Base-by-base conservation (phyloP, 164 flowering plant genomes). In the Platanus orientalis region DNA sequence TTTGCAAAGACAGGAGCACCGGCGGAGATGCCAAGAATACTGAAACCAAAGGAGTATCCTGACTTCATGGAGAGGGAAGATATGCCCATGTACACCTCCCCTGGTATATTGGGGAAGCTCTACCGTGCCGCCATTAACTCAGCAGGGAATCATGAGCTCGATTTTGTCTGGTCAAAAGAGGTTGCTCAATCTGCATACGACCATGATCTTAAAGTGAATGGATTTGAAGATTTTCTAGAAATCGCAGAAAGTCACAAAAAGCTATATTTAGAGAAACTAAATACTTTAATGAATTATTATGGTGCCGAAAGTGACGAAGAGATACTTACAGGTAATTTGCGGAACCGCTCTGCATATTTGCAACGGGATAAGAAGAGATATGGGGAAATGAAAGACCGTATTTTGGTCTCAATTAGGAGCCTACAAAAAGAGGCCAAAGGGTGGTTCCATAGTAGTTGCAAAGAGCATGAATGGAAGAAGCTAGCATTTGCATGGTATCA, bases 401-500 rank as follows among this genome's bases (percentile, higher is more conserved):
- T 90, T 24, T 25, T 80, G 61, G 48, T 74, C 6, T 73, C 96
- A 0, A 60, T 79, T 0, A 88, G 80, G 75, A 70, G 55, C 71
- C 60, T 90, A 19, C 87, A 82, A 45, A 79, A 68, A 29, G 97
- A 88, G 61, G 90, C 82, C 26, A 83, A 74, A 71, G 89, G 63
- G 29, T 89, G 94, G 97, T 84, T 92, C 45, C 72, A 77, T 59
- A 71, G 64, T 24, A 70, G 84, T 77, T 88, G 93, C 73, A 29
- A 55, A 28, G 62, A 44, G n/a, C 19, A 67, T 13, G 82, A 86
- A 7, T 62, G 62, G 23, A 73, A 61, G 54, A 68, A 66, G 62
- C 32, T 95, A 87, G 99, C 97, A 11, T 85, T 95, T 0, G 97
- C 99, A 0, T 92, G 97, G 97, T 95, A 92, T 62, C 87, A 86